Evolutionary conservation across 306 rosid genomes (phyloP), one percentile per base, ranked within the genome.

Genomic region (Hippophae tibetana): DNA sequence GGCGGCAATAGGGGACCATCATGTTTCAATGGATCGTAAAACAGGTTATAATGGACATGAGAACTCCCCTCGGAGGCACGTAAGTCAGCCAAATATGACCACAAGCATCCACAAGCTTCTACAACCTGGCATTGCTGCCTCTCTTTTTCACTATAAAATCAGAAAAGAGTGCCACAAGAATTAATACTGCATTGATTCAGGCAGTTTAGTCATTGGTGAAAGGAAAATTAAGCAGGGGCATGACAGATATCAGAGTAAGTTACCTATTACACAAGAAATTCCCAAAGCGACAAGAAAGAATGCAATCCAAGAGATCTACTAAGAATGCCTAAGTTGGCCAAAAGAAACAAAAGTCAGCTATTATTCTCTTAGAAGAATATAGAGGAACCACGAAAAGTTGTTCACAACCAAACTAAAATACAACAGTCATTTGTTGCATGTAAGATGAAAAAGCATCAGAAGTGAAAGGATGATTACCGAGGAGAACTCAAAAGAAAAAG

Each of bases 241-340:
- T 26, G 62, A 43, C 66, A 63, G 62, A 57, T 1, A 18, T 18
- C 23, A 26, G 65, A 59, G 67, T 67, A 8, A 77, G 47, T 40
- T 81, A 92, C 99, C 99, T 85, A 69, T 92, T 88, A 76, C 87
- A 86, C 60, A 92, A 82, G 90, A 92, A 92, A 69, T 92, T 92
- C 57, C 96, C 99, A 80, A 92, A 92, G 68, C 95, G 97, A 69
- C 90, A 92, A 8, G 96, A 88, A 72, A 88, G 78, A 71, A 88
- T 57, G 74, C 76, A 78, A 69, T 92, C 99, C 76, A 92, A 54
- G 53, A 92, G 80, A 72, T 92, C 99, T 74, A 92, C 99, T 65
- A 92, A 81, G 74, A 92, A 92, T 63, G 78, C 95, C 99, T 92
- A 67, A 57, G 64, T 49, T 67, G 70, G n/a, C 27, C 68, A 43